Evolutionary conservation across 2,329 filamentous ascomycete species (phyloP).

Genomic region (Venturia aucupariae): DNA sequence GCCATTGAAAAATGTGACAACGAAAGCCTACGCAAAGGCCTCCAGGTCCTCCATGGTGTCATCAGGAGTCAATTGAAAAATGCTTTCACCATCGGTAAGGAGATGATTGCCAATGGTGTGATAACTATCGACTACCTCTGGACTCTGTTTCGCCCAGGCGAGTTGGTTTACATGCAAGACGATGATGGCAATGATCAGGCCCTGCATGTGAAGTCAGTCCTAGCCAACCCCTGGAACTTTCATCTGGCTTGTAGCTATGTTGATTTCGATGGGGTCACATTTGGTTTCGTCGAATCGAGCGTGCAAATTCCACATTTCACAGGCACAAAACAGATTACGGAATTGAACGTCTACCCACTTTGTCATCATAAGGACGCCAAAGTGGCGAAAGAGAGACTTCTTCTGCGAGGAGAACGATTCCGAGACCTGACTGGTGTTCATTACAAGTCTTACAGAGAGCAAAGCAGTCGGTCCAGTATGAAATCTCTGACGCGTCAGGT

Average conservation of each 20-base stretch:
- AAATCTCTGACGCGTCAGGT: slow-evolving; percentile 5
- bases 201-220: slow-evolving; percentile 58
- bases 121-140: slow-evolving; percentile 21
- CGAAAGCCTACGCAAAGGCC: not conserved
- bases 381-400: not conserved
- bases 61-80: not conserved
- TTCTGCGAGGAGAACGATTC: not conserved
- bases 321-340: slow-evolving; percentile 1
- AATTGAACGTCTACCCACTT: slow-evolving; percentile 4
- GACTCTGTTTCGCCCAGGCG: slow-evolving; percentile 59
- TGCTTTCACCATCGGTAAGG: not conserved
- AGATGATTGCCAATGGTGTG: slow-evolving; percentile 26
- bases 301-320: not conserved
- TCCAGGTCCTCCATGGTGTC: not conserved
- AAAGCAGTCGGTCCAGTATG: slow-evolving; percentile 7
- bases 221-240: slow-evolving; percentile 55
- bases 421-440: slow-evolving; percentile 17
- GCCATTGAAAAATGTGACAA: not conserved
- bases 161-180: slow-evolving; percentile 63
- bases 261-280: not conserved
- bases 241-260: not conserved
- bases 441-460: slow-evolving; percentile 19
- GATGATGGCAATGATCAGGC: slow-evolving; percentile 65
- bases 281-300: not conserved
- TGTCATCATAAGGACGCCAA: not conserved